Conservation (phyloP, 1,139 yeast genomes). For the Suhomyces choctaworum region DNA sequence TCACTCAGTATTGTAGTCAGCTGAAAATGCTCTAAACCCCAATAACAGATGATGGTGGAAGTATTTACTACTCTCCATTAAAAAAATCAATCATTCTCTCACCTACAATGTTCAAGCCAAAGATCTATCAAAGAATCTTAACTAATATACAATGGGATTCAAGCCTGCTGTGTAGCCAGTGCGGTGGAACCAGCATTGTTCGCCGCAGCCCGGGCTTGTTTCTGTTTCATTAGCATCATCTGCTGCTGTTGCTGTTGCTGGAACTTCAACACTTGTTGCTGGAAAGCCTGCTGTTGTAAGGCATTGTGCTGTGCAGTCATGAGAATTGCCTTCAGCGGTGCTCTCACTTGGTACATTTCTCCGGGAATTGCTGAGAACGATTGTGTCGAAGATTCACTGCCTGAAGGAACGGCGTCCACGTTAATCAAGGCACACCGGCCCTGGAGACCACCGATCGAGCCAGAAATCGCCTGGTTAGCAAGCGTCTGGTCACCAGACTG, state of each 20-base stretch:
- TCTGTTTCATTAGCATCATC: conserved; percentile 30
- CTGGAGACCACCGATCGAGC: conserved; percentile 69
- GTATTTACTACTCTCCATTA: background rate
- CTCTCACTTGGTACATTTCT: conserved; percentile 59
- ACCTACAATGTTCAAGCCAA: background rate
- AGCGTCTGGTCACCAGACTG: conserved; percentile 39
- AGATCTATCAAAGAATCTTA: conserved; percentile 9
- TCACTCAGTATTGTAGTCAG: too few species aligned
- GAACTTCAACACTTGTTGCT: conserved; percentile 48
- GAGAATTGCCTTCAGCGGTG: conserved; percentile 55
- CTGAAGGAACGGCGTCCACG: conserved; percentile 44
- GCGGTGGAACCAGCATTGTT: conserved; percentile 23
- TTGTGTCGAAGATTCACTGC: conserved; percentile 41
- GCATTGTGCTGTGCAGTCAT: conserved; percentile 47
- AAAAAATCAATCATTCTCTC: too few species aligned
- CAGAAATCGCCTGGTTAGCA: conserved; percentile 52
- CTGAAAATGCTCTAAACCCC: too few species aligned
- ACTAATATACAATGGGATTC: conserved; percentile 15
- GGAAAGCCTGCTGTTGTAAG: conserved; percentile 50
- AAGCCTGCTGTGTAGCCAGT: conserved; percentile 15
- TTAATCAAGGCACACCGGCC: conserved; percentile 77
- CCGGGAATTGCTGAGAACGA: conserved; percentile 54
- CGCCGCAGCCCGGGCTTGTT: conserved; percentile 30
- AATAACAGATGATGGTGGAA: background rate
- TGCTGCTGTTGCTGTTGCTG: conserved; percentile 44